Evolutionary conservation across 805 yeast genomes (phyloP), one percentile per base, ranked within the genome.

Genomic region (Zygoascus biomembranicola): DNA sequence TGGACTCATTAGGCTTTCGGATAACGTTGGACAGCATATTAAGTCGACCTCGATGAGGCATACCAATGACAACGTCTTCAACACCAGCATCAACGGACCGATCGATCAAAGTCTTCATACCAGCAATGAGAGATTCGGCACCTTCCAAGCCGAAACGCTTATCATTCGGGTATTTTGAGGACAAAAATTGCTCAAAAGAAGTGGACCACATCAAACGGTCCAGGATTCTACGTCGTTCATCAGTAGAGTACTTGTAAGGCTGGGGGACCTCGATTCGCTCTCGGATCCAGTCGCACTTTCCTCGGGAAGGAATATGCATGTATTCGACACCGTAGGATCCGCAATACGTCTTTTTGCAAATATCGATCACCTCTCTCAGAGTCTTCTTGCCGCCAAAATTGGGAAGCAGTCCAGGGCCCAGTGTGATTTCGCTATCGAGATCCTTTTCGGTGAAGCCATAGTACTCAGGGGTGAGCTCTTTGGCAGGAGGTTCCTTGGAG

Each of bases 1-100:
- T 94, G 50, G 97, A 90, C 77, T 92, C 98, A 70, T 94, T 90
- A 65, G 99, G 98, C 73, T 94, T 94, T 76, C 99, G 87, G 49
- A 94, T 97, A 65, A 94, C 98, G 76, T 94, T 94, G 56, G 98
- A 89, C 73, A 94, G 81, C 85, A 94, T 90, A 73, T 94, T 94
- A 66, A 94, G 79, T 77, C 99, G 85, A 75, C 99, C 99, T 80
- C 99, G 87, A 75, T 94, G 99, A 52, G 99, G 97, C 98, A 94
- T 94, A 77, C 99, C 99, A 64, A 94, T 85, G 65, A 92, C 95
- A 57, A 94, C 84, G 70, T 92, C 98, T 73, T 90, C 97, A 51
- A 92, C 85, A 64, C 99, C 99, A 57, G 77, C 74, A 44, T 66
- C 72, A 50, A 90, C 98, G 46, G 96, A 80, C 61, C 90, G 84